Conservation (phyloP, 2,329 filamentous ascomycete genomes). For the Aspergillus jensenii region DNA sequence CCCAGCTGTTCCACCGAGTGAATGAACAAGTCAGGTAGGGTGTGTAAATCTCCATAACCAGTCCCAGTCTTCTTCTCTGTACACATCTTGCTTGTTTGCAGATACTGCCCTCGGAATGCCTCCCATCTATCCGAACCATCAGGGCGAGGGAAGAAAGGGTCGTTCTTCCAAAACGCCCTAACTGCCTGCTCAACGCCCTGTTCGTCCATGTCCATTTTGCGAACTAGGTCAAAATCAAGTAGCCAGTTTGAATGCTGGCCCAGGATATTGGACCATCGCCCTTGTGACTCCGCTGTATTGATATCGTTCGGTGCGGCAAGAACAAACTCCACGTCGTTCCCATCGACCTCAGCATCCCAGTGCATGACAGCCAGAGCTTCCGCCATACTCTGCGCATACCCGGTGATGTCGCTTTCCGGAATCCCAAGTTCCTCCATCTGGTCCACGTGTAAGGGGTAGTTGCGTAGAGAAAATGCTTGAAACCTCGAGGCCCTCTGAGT, state of each 20-base stretch:
- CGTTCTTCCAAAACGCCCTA: constrained; percentile 49
- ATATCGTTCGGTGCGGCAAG: constrained; percentile 30
- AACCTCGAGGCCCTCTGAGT: constrained; percentile 21
- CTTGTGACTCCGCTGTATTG: background rate
- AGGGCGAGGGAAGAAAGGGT: constrained; percentile 53
- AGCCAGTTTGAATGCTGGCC: constrained; percentile 45
- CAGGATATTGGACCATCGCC: constrained; percentile 18
- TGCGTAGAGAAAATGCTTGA: constrained; percentile 43
- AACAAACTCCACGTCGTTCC: constrained; percentile 58
- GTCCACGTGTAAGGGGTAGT: constrained; percentile 52
- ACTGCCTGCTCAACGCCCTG: constrained; percentile 45
- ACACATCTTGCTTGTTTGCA: constrained; percentile 11
- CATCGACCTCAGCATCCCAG: constrained; percentile 51
- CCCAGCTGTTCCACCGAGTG: background rate
- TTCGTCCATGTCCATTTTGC: constrained; percentile 39
- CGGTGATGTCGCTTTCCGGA: constrained; percentile 13
- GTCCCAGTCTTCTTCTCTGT: background rate
- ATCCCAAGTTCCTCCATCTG: constrained; percentile 50
- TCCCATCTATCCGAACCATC: constrained; percentile 22
- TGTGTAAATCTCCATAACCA: background rate
- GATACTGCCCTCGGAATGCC: constrained; percentile 27
- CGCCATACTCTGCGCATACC: constrained; percentile 50
- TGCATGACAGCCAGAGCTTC: constrained; percentile 52
- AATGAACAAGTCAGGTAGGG: constrained; percentile 1
- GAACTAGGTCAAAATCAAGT: constrained; percentile 50